These are phyloP conservation scores for Podochytrium sp. DNA, from an alignment of 192 early-diverging fungal species.

Conservation along the genomic window DNA sequence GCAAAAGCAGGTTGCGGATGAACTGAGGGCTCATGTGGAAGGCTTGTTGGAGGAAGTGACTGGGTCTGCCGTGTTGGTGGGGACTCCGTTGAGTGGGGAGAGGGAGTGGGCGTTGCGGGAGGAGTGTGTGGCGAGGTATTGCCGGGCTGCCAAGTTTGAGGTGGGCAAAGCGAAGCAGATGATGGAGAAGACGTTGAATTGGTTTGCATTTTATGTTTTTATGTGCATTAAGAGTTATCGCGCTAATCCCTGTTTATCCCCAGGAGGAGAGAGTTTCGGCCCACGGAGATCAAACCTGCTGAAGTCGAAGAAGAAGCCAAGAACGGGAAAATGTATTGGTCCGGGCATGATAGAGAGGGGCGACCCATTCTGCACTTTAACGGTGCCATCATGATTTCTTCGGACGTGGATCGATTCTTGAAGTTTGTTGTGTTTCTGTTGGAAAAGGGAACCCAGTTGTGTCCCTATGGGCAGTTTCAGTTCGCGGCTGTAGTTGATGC, in stretches of 20 bases:
- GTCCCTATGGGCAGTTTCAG: too few species aligned
- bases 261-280: constrained; percentile 59
- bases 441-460: too few species aligned
- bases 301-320: constrained; percentile 74
- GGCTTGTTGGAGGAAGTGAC: too few species aligned
- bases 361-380: constrained; percentile 71
- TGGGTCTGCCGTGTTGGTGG: too few species aligned
- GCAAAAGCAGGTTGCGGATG: too few species aligned
- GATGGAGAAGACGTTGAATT: constrained; percentile 9
- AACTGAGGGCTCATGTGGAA: too few species aligned
- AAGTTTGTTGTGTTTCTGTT: constrained; percentile 81
- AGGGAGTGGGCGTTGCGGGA: too few species aligned
- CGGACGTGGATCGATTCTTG: constrained; percentile 66
- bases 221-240: neutral
- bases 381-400: constrained; percentile 67
- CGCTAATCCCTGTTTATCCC: neutral
- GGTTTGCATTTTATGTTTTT: constrained; percentile 33
- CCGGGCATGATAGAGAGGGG: constrained; percentile 77
- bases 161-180: neutral
- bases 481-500: too few species aligned
- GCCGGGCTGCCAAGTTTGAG: constrained; percentile 72
- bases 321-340: constrained; percentile 81
- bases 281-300: constrained; percentile 69
- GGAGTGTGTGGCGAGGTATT: too few species aligned
- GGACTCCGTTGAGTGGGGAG: too few species aligned